Conservation (phyloP, 495 filamentous ascomycete genomes). For the Gamarada debralockiae region DNA sequence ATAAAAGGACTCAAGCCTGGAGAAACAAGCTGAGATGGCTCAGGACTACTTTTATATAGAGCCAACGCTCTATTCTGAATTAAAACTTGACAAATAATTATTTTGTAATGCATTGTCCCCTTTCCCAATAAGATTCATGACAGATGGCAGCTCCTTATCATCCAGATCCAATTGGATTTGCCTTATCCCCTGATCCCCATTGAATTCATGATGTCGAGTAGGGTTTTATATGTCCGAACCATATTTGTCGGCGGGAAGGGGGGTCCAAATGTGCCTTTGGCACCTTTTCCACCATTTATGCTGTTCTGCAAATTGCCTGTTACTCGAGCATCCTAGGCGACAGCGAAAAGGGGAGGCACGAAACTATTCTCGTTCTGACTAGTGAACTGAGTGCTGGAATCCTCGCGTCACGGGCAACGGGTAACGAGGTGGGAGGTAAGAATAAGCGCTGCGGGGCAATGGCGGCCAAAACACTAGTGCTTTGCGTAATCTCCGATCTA, state of each 20-base stretch:
- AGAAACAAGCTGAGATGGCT: background rate
- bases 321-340: too few relatives aligned
- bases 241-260: background rate
- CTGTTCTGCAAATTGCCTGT: too few relatives aligned
- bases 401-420: too few relatives aligned
- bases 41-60: background rate
- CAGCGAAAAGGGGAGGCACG: too few relatives aligned
- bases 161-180: background rate
- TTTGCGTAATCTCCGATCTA: too few relatives aligned
- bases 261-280: background rate
- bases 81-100: too few relatives aligned
- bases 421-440: too few relatives aligned
- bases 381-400: too few relatives aligned
- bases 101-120: background rate
- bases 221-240: background rate
- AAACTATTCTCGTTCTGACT: too few relatives aligned
- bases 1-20: background rate
- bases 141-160: background rate
- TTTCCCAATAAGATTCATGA: background rate
- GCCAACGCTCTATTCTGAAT: background rate
- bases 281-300: background rate
- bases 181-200: background rate
- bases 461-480: too few relatives aligned
- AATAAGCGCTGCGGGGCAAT: too few relatives aligned
- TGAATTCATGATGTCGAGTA: background rate